Evolutionary conservation across 2,329 filamentous ascomycete genomes (phyloP), one percentile per base, ranked within the genome.

Genomic region (Thielaviopsis populi): DNA sequence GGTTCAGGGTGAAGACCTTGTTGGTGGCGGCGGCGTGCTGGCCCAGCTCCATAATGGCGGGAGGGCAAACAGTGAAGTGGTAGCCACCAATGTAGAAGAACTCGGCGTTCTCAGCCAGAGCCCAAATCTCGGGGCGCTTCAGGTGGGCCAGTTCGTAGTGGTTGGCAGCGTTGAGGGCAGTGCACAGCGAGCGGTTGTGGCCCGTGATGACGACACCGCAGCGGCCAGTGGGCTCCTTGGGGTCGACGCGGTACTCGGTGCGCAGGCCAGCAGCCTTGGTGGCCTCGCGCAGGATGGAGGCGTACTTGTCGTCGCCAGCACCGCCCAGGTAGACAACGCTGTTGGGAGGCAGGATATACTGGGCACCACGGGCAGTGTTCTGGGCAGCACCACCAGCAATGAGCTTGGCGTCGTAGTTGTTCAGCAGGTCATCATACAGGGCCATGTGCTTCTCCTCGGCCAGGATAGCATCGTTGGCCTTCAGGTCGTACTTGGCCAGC

Each of bases 181-280:
- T 99, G 80, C 87, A 89, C 80, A 99, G 86, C 74, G 86, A 91
- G 71, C 94, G 86, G 84, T 97, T 87, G 81, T 96, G 89, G 73
- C 91, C 94, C 43, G 92, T 99, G 76, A 99, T 96, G 75, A 99
- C 83, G 69, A 94, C 94, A 76, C 89, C 94, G 76, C 94, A 99
- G 72, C 91, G 89, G 70, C 94, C 94, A 42, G 94, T 99, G 68
- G 89, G 86, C 70, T 86, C 80, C 73, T 83, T 81, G 70, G 88
- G 83, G 74, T 97, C 92, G 72, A 96, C 85, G 69, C 89, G 89
- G 82, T 99, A 99, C 79, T 96, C 91, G 70, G 94, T 91, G 71
- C 90, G 87, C 68, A 97, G 85, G 71, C 94, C 94, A 69, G 88
- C 92, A 72, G 90, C 80, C 76, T 87, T 85, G 76, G 91, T 91